phyloP scores from a whole-genome alignment of 495 filamentous ascomycete genomes.

The Echria macrotheca region DNA sequence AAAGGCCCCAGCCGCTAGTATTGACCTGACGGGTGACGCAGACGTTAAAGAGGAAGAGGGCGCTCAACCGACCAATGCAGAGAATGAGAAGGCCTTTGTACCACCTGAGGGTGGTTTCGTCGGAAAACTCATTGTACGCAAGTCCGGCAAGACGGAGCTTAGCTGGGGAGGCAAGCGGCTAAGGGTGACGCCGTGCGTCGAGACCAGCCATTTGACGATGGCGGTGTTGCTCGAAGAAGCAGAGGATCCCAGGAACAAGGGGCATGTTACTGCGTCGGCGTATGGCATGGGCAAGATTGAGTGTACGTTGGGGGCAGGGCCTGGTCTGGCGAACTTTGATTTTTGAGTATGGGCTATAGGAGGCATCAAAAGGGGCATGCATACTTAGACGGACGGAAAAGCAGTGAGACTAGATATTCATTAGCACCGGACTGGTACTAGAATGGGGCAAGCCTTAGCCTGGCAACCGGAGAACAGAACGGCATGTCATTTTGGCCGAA shows the following conservation, averaged over 20 bases:
- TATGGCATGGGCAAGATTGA: slow-evolving; percentile 53
- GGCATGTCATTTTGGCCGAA: too few relatives aligned
- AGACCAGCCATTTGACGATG: slow-evolving; percentile 39
- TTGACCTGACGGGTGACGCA: slow-evolving; percentile 34
- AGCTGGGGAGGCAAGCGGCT: slow-evolving; percentile 55
- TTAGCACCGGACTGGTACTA: slow-evolving; percentile 1
- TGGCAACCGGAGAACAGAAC: slow-evolving; percentile 1
- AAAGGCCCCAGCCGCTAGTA: slow-evolving; percentile 15
- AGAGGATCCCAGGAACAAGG: slow-evolving; percentile 32
- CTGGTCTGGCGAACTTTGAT: background rate
- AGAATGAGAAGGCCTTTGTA: slow-evolving; percentile 13
- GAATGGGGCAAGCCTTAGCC: background rate
- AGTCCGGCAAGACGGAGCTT: slow-evolving; percentile 55
- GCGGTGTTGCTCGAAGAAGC: slow-evolving; percentile 42
- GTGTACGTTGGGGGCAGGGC: slow-evolving; percentile 56
- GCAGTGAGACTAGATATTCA: background rate
- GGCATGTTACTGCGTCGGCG: slow-evolving; percentile 34
- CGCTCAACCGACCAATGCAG: background rate
- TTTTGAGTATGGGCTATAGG: background rate
- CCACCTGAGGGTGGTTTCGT: slow-evolving; percentile 49
- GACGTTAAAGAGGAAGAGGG: slow-evolving; percentile 21
- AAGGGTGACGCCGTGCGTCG: slow-evolving; percentile 38
- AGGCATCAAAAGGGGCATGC: background rate
- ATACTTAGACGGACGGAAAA: background rate
- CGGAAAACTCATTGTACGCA: slow-evolving; percentile 54